Base-by-base conservation (phyloP, 2,329 filamentous ascomycete species). In the Nigrospora osmanthi region DNA sequence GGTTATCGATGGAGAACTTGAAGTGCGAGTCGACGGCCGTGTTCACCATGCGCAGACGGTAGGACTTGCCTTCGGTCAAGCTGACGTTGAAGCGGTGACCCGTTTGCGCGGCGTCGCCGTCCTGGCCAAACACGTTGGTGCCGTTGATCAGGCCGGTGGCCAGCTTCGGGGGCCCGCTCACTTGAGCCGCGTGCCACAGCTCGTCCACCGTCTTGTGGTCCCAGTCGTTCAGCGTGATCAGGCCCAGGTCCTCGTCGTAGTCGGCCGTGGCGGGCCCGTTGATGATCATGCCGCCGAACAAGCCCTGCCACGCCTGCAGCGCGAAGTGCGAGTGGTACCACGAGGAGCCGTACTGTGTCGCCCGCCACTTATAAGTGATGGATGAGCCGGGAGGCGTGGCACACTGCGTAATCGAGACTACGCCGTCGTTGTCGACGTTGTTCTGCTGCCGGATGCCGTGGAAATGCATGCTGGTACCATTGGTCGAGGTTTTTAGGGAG, bases 321-420 rank as follows among this genome's bases (percentile, higher is more conserved):
- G 65, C 66, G 52, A 76, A 76, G 56, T 84, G 80, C 1, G 73
- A 78, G 56, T 84, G 81, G 44, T 82, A 83, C 75, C 76, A 81
- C 3, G 67, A 67, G 0, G 71, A 65, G 11, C 80, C 75, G 58
- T 79, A 75, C 52, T 75, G 58, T 0, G 70, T 75, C 4, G 73
- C 76, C 37, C 68, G 67, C 64, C 75, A 84, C 3, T 59, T 72
- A 61, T 85, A 85, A 2, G 73, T 80, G 38, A 71, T 68, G 2
- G 66, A 66, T 6, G 71, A 53, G 0, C 75, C 75, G 0, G 76
- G 73, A 0, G 76, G 65, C 17, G 72, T 64, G 1, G 73, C 72
- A 45, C 74, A 77, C 50, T 76, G 67, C 0, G 69, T 75, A 16
- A 75, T 60, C 7, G 61, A 62, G 1, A 58, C 63, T 4, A 81